A percentile compares a stretch with the other conserved stretches of the same genome.
phyloP scores from a whole-genome alignment of 2,329 filamentous ascomycete genomes.

The Graphilbum fragrans region DNA sequence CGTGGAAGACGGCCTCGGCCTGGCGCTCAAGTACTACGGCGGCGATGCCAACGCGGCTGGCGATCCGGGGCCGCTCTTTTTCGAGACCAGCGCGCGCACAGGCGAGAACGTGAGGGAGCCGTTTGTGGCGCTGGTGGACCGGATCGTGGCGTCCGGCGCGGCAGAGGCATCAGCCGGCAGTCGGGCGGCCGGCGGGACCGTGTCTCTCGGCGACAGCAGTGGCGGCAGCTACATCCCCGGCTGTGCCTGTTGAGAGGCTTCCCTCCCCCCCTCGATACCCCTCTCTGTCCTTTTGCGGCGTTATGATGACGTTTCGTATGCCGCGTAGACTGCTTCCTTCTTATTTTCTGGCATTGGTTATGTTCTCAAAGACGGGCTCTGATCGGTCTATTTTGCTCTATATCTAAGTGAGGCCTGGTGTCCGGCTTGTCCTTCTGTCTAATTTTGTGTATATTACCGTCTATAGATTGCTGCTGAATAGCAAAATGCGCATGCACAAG shows the following conservation, averaged over 20 bases:
- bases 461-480: too few relatives aligned
- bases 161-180: not conserved
- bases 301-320: too few relatives aligned
- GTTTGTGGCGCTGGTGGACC: constrained; percentile 39
- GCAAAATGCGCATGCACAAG: too few relatives aligned
- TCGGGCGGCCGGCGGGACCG: constrained; percentile 18
- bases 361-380: too few relatives aligned
- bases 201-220: constrained; percentile 15
- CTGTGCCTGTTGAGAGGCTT: not conserved
- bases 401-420: too few relatives aligned
- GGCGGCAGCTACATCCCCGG: constrained; percentile 6
- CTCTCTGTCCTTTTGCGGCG: not conserved
- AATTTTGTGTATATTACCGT: too few relatives aligned
- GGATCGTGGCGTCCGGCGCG: constrained; percentile 22
- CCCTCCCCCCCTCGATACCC: not conserved
- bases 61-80: constrained; percentile 26
- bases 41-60: not conserved
- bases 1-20: constrained; percentile 30
- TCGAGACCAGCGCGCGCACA: constrained; percentile 42
- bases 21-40: constrained; percentile 30
- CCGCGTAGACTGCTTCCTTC: too few relatives aligned
- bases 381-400: too few relatives aligned
- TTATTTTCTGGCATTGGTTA: too few relatives aligned
- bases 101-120: constrained; percentile 36
- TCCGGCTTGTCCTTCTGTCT: too few relatives aligned